phyloP scores from a whole-genome alignment of 2,329 filamentous ascomycete genomes.

The Alternaria hordeiaustralica region DNA sequence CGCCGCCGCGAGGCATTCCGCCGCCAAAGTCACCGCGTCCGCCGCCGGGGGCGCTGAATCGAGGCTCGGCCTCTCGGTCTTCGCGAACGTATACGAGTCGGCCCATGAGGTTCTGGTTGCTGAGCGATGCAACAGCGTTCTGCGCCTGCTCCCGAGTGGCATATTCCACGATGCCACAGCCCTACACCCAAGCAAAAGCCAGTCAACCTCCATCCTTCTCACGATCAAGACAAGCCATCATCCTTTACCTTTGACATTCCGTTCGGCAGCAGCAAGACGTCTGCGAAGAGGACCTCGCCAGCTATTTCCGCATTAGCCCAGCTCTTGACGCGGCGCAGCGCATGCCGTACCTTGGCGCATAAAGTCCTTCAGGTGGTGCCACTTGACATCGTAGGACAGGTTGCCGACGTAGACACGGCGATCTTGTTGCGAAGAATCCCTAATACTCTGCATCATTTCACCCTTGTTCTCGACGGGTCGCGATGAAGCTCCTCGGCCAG shows the following conservation, averaged over 20 bases:
- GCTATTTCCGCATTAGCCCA: constrained; percentile 64
- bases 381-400: constrained; percentile 99
- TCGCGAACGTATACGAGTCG: constrained; percentile 98
- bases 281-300: constrained; percentile 98
- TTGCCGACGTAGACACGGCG: constrained; percentile 99
- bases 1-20: constrained; percentile 49
- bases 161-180: constrained; percentile 99
- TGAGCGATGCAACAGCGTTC: constrained; percentile 94
- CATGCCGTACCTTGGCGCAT: constrained; percentile 91
- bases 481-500: constrained; percentile 57
- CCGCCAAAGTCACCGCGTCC: constrained; percentile 60
- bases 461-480: constrained; percentile 89
- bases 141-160: constrained; percentile 99
- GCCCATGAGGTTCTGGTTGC: constrained; percentile 99
- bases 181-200: constrained; percentile 93
- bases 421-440: constrained; percentile 96
- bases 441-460: constrained; percentile 93
- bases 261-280: constrained; percentile 99
- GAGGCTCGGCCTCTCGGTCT: constrained; percentile 97
- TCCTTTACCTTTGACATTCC: constrained; percentile 99
- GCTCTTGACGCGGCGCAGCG: constrained; percentile 19
- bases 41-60: constrained; percentile 77
- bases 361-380: constrained; percentile 99
- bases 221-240: constrained; percentile 77
- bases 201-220: constrained; percentile 97